phyloP scores from a whole-genome alignment of 2,329 filamentous ascomycete species.

The Exophiala bonariae region DNA sequence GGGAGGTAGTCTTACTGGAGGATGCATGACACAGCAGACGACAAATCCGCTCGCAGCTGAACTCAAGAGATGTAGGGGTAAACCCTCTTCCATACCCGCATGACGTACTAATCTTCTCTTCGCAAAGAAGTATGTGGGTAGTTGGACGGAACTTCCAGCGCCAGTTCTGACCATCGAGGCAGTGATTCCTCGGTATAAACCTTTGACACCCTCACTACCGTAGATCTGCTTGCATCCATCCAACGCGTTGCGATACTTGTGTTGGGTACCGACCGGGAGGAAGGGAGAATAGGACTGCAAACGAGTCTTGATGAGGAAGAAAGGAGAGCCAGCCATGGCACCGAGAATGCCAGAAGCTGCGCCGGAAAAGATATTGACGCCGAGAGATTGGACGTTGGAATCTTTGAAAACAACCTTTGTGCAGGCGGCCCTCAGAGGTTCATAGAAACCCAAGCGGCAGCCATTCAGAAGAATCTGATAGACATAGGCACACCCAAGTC shows the following conservation, averaged over 20 bases:
- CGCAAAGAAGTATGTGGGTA: slow-evolving; percentile 97
- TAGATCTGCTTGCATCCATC: slow-evolving; percentile 85
- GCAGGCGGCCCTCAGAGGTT: slow-evolving; percentile 77
- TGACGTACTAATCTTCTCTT: slow-evolving; percentile 83
- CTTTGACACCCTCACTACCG: slow-evolving; percentile 70
- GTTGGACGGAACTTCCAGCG: slow-evolving; percentile 91
- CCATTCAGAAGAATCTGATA: slow-evolving; percentile 97
- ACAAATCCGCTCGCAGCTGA: slow-evolving; percentile 91
- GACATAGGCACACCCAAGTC: slow-evolving; percentile 87
- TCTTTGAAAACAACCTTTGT: slow-evolving; percentile 72
- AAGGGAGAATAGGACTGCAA: slow-evolving; percentile 92
- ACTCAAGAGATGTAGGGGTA: slow-evolving; percentile 82
- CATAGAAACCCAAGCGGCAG: slow-evolving; percentile 95
- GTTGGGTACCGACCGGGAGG: slow-evolving; percentile 93
- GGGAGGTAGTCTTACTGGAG: slow-evolving; percentile 64
- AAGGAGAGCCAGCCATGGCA: slow-evolving; percentile 88
- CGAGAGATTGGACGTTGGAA: slow-evolving; percentile 74
- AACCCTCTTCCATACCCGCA: slow-evolving; percentile 85
- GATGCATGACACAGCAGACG: slow-evolving; percentile 97
- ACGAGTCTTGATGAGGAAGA: slow-evolving; percentile 96
- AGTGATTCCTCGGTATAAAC: slow-evolving; percentile 85
- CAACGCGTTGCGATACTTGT: slow-evolving; percentile 80
- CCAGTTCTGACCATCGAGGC: slow-evolving; percentile 96
- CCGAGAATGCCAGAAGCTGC: slow-evolving; percentile 87
- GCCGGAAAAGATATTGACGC: slow-evolving; percentile 90